Base-by-base conservation (phyloP, 306 rosid genomes). In the Fagus crenata region DNA sequence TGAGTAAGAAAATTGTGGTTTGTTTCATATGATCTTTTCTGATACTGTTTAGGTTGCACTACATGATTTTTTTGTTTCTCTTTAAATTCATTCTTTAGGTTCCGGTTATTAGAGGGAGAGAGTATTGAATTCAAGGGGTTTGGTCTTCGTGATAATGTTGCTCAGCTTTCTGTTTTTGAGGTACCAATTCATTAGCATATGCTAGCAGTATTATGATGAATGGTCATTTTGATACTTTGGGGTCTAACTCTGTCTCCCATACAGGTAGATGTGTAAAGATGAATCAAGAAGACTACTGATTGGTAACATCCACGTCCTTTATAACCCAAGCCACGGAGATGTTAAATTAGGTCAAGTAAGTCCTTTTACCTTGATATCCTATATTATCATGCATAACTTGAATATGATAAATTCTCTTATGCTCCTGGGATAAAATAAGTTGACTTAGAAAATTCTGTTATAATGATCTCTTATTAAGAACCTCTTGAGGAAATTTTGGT, bases 131-230 rank as follows among this genome's bases (percentile, higher is more conserved):
- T 87, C 84, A 93, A 93, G 85, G 77, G 78, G 70, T 77, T 85
- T 56, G 91, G 95, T 76, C 96, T 93, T 80, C 89, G 92, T 51
- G 93, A 93, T 83, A 93, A 93, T 85, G 98, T 90, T 83, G 98
- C 98, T 77, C 97, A 91, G 68, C 86, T 93, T 61, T 82, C 78
- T 12, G 93, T 91, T 83, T 89, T 93, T 81, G 91, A 91, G 98
- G 98, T 93, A 87, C 40, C 36, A 75, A 69, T 71, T 77, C 54
- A 18, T 77, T 60, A 14, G 69, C 37, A 81, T 77, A 72, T 58
- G 71, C 67, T 64, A 53, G 53, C 7, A 63, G 33, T 70, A 18
- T 65, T 56, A 53, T 54, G 56, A 76, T 36, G 3, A 8, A 35
- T 69, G 58, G n/a, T 36, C 74, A 43, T 54, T 28, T 72, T 71